Percentiles rank a stretch among this genome's conserved stretches.
Evolutionary conservation across 2,329 filamentous ascomycete species (phyloP).

Genomic region (Elsinoe batatas): DNA sequence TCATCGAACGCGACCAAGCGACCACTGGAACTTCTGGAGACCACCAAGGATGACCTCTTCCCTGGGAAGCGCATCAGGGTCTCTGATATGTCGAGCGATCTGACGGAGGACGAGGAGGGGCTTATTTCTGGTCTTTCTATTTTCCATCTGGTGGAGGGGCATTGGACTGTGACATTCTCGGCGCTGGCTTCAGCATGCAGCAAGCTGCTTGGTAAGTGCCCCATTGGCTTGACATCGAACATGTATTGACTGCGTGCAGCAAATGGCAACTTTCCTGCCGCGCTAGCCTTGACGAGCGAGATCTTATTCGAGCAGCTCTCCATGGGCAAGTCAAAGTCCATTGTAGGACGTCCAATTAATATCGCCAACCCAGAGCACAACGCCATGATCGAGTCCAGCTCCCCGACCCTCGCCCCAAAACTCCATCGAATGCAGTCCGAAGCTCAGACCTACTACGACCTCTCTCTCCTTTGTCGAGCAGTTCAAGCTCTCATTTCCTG

Average conservation of each 20-base stretch:
- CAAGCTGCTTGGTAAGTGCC: conserved; percentile 68
- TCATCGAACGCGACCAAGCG: conserved; percentile 4
- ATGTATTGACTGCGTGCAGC: conserved; percentile 24
- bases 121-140: conserved; percentile 77
- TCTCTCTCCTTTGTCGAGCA: conserved; percentile 34
- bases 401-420: conserved; percentile 17
- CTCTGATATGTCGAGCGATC: conserved; percentile 38
- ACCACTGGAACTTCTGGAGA: conserved; percentile 40
- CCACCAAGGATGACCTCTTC: conserved; percentile 37
- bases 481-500: conserved; percentile 35
- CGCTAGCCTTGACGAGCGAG: conserved; percentile 43
- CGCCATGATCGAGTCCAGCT: conserved; percentile 7
- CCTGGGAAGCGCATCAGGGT: conserved; percentile 53
- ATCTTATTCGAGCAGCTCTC: conserved; percentile 41
- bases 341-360: conserved; percentile 33
- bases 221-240: not conserved
- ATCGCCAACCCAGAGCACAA: conserved; percentile 23
- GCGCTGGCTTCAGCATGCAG: conserved; percentile 67
- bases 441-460: conserved; percentile 32
- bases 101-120: conserved; percentile 57
- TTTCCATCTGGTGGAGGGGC: conserved; percentile 64
- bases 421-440: conserved; percentile 20
- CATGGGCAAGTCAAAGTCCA: conserved; percentile 30
- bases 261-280: conserved; percentile 44
- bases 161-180: conserved; percentile 61